Evolutionary conservation across 148 eudicot genomes (phyloP).

Genomic region (Simmondsia chinensis): DNA sequence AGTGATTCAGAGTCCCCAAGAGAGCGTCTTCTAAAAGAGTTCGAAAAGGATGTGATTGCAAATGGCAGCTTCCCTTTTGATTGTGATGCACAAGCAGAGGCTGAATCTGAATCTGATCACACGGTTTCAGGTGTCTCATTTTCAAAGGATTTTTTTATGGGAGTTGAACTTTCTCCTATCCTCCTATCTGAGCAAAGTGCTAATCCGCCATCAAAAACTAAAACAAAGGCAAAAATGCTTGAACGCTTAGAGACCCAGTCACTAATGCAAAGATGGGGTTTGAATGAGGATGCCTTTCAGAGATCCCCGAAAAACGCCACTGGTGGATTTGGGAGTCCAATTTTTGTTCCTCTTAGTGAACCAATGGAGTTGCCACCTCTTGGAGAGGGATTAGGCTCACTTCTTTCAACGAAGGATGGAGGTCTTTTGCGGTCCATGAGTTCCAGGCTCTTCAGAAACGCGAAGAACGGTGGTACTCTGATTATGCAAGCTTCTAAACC

Average conservation of each 20-base stretch:
- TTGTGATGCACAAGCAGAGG: slow-evolving; percentile 29
- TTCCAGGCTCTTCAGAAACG: slow-evolving; percentile 52
- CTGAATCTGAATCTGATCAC: slow-evolving; percentile 16
- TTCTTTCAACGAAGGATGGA: slow-evolving; percentile 59
- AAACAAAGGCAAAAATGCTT: slow-evolving; percentile 45
- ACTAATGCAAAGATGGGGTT: slow-evolving; percentile 85
- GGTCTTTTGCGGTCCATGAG: slow-evolving; percentile 84
- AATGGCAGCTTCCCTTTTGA: slow-evolving; percentile 47
- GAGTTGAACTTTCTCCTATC: slow-evolving; percentile 16
- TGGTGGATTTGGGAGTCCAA: slow-evolving; percentile 77
- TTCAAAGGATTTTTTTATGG: slow-evolving; percentile 16
- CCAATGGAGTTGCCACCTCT: slow-evolving; percentile 62
- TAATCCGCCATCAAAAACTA: slow-evolving; percentile 19
- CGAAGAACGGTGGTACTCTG: slow-evolving; percentile 55
- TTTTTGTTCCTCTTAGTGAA: slow-evolving; percentile 44
- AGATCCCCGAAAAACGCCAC: slow-evolving; percentile 37
- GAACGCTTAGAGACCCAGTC: slow-evolving; percentile 75
- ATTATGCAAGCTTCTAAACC: slow-evolving; percentile 84
- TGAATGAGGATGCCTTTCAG: slow-evolving; percentile 57
- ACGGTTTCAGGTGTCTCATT: slow-evolving; percentile 25
- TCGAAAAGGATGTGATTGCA: slow-evolving; percentile 73
- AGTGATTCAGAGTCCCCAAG: slow-evolving; percentile 79
- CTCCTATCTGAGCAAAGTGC: slow-evolving; percentile 16
- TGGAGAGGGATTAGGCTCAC: slow-evolving; percentile 69
- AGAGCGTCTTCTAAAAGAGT: slow-evolving; percentile 64